A percentile compares a stretch with the other conserved stretches of the same genome.
These are phyloP conservation scores for Thielaviopsis ethacetica DNA, from an alignment of 2,329 filamentous ascomycete genomes.

Conservation along the genomic window DNA sequence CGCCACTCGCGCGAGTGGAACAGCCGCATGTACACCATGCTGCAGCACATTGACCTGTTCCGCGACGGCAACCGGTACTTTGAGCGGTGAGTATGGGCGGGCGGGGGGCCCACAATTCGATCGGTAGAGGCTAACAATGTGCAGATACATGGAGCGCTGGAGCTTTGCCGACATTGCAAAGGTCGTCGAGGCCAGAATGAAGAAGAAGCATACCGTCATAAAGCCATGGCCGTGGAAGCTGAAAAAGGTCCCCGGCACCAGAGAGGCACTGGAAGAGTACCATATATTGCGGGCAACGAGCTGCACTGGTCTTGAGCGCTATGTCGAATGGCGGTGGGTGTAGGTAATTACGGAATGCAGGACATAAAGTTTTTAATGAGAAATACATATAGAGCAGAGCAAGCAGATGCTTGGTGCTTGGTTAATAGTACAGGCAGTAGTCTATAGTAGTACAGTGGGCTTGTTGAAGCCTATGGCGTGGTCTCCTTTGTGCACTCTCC, in stretches of 20 bases:
- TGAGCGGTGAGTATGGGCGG: no score
- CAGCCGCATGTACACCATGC: no score
- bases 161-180: not conserved
- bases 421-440: not conserved
- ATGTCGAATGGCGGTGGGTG: not conserved
- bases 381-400: not conserved
- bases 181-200: not conserved
- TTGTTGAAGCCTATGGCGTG: no score
- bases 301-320: not conserved
- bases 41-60: no score
- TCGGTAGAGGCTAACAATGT: not conserved
- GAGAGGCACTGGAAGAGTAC: not conserved
- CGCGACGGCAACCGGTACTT: no score
- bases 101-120: no score
- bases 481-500: no score
- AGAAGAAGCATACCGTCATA: not conserved
- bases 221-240: not conserved
- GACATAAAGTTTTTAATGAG: no score
- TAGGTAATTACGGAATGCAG: no score
- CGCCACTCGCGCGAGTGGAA: not conserved
- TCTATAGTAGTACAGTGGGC: not conserved
- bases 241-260: not conserved
- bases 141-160: not conserved
- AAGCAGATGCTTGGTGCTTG: not conserved
- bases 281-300: not conserved